Evolutionary conservation across 345 rosid genomes (phyloP), one percentile per base, ranked within the genome.

Genomic region (Noccaea caerulescens): DNA sequence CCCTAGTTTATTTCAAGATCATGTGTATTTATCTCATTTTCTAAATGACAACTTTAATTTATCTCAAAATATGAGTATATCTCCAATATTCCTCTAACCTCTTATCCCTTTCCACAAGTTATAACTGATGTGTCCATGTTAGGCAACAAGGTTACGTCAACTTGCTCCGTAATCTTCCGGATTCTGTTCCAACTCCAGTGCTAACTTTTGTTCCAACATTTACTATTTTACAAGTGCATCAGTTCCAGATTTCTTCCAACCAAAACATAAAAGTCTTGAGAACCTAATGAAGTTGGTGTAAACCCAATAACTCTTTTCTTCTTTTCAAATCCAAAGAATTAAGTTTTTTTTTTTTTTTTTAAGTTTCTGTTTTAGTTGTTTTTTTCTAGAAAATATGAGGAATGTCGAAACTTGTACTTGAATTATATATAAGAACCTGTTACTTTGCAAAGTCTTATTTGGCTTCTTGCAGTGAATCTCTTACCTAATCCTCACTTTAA

Each of bases 401-500:
- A 61, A 59, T 10, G 4, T 38, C 50, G 6, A 44, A 55, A 32
- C 13, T 8, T 43, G 3, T 36, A 43, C 33, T 64, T 49, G 6
- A 54, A 33, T 27, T 56, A 34, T 38, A 37, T 30, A 51, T 41
- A 5, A 58, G 72, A 49, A 67, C 23, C 33, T 51, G 38, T 58
- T 42, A 51, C 14, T 27, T 52, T 68, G 39, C 57, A 50, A 43
- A 52, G 55, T 59, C 63, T 52, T 74, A 57, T 66, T 59, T 18
- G 54, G 41, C 49, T 51, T 51, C 54, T 33, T 58, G 62, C 2
- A 49, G 62, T 58, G 77, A 33, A 59, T 66, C 62, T 66, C 72
- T 20, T 67, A 59, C 78, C 78, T 67, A 74, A 74, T 34, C 63
- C 60, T 13, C 33, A 59, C 73, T 58, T 51, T 67, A 67, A 67